phyloP scores from a whole-genome alignment of 345 rosid species.

The Boechera retrofracta region DNA sequence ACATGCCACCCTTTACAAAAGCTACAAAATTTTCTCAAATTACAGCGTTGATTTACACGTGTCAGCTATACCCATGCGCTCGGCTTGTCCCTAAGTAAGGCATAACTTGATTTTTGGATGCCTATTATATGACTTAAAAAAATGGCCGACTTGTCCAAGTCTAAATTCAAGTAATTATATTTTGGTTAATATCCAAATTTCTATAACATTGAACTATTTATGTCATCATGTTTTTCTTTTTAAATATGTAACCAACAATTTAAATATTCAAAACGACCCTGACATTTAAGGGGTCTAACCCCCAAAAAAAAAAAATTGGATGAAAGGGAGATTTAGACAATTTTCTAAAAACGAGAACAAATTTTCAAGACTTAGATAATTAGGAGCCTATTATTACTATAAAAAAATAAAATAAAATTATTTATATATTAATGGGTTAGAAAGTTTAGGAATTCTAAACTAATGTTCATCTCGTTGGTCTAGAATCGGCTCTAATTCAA shows the following conservation, averaged over 20 bases:
- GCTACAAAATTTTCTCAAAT: background rate
- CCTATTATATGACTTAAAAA: background rate
- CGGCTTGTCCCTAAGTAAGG: background rate
- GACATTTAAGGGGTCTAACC: no score
- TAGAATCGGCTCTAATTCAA: background rate
- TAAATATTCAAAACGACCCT: no score
- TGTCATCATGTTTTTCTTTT: no score
- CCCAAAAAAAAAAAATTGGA: no score
- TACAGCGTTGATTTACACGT: slow-evolving; percentile 31
- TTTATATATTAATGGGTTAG: no score
- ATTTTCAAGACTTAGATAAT: no score
- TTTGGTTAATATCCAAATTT: background rate
- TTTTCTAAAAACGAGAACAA: background rate
- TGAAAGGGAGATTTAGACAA: no score
- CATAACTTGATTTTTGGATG: background rate
- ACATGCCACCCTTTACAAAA: slow-evolving; percentile 26
- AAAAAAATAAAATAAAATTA: no score
- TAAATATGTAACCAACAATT: no score
- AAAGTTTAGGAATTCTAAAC: background rate
- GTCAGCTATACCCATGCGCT: slow-evolving; percentile 19
- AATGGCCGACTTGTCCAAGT: background rate
- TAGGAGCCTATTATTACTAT: background rate
- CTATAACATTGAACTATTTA: background rate
- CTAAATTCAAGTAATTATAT: background rate
- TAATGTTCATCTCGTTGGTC: background rate